A percentile compares a stretch with the other conserved stretches of the same genome.
These are phyloP conservation scores for Reticulascus tulasneorum DNA, from an alignment of 2,329 filamentous ascomycete species.

Conservation along the genomic window DNA sequence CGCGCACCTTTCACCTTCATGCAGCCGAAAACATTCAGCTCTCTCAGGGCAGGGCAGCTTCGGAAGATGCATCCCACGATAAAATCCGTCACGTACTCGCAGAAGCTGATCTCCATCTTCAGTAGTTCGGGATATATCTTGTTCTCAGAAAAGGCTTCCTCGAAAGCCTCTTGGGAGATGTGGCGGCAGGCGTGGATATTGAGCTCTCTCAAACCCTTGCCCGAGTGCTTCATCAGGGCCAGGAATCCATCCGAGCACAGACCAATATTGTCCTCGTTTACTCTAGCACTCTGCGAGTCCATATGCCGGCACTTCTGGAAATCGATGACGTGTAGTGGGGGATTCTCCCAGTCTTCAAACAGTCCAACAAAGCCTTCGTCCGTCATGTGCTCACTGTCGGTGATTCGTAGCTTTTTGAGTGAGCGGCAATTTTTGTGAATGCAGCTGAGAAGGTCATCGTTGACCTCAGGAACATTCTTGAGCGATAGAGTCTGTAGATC, in stretches of 20 bases:
- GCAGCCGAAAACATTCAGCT: conserved; percentile 61
- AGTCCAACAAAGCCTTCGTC: conserved; percentile 70
- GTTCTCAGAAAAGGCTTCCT: conserved; percentile 63
- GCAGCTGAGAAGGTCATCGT: conserved; percentile 65
- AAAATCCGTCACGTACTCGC: conserved; percentile 62
- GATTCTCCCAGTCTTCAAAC: conserved; percentile 74
- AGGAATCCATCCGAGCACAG: conserved; percentile 72
- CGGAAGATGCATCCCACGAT: conserved; percentile 62
- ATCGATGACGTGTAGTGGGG: conserved; percentile 66
- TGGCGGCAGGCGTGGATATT: conserved; percentile 84
- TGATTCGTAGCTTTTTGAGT: conserved; percentile 75
- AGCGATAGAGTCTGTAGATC: conserved; percentile 75
- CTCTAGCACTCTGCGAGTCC: conserved; percentile 65
- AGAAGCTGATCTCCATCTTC: conserved; percentile 76
- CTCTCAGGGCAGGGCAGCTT: conserved; percentile 55
- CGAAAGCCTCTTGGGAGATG: conserved; percentile 68
- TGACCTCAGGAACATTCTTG: conserved; percentile 59
- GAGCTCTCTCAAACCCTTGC: conserved; percentile 58
- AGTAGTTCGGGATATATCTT: conserved; percentile 63
- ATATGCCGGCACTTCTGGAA: conserved; percentile 74
- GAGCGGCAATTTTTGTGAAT: conserved; percentile 67
- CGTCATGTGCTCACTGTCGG: conserved; percentile 69
- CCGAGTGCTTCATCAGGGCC: conserved; percentile 82
- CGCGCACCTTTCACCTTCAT: conserved; percentile 54
- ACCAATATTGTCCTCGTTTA: conserved; percentile 63